Evolutionary conservation across 176 grass and related monocot genomes (phyloP).

Genomic region (Avena insularis): DNA sequence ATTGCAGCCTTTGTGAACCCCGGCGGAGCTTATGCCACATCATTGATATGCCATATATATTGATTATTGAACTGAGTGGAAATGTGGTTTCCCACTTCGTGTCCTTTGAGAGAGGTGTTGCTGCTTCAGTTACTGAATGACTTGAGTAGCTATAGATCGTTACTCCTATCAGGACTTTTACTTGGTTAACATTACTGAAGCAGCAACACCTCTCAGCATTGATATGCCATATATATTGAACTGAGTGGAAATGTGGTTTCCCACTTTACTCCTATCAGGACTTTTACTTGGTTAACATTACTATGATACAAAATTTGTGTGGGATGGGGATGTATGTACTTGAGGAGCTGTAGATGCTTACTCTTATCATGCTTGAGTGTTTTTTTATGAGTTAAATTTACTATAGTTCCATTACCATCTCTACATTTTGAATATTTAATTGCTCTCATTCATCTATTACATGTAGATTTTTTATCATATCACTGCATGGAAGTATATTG

Average conservation of each 20-base stretch:
- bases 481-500: not conserved
- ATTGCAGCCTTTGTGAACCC: conserved; percentile 1
- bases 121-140: not conserved
- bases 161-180: conserved; percentile 11
- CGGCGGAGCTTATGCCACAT: conserved; percentile 10
- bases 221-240: not conserved
- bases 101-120: not conserved
- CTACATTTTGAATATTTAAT: not conserved
- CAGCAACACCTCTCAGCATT: not conserved
- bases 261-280: not conserved
- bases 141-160: not conserved
- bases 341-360: not conserved
- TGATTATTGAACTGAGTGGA: not conserved
- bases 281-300: conserved; percentile 3
- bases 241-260: not conserved
- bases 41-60: not conserved
- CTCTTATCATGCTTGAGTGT: conserved; percentile 7
- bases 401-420: not conserved
- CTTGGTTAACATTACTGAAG: not conserved
- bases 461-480: not conserved
- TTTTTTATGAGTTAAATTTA: not conserved
- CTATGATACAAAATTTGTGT: not conserved
- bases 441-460: not conserved
- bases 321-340: not conserved
- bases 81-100: not conserved